Base-by-base conservation (phyloP, 2,329 filamentous ascomycete species). In the Huntiella omanensis region DNA sequence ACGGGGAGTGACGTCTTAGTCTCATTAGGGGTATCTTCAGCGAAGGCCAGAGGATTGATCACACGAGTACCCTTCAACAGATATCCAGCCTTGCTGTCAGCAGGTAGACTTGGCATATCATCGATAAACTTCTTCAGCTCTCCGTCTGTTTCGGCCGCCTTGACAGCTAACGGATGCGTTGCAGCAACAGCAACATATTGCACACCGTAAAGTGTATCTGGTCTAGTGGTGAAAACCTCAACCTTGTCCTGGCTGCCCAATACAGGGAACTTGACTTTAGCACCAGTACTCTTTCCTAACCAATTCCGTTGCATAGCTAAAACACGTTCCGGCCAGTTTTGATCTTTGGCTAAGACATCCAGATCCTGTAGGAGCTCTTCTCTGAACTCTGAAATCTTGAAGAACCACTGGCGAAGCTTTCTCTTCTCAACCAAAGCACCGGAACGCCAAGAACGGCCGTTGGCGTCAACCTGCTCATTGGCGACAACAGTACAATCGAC, bases 381-480 rank as follows among this genome's bases (percentile, higher is more conserved):
- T 51, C 82, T 76, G 56, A 83, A 91, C 42, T 74, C 72, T 3
- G 84, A 88, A 55, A 91, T 92, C 51, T 77, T 77, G 52, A 93
- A 74, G 59, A 92, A 93, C 86, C 86, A 94, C 60, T 94, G 86
- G 61, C 82, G 84, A 41, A 92, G 66, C 53, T 74, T 73, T 49
- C 75, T 67, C 62, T 86, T 82, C 61, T 91, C 80, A 13, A 92
- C 84, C 58, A 81, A 78, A 43, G 83, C 85, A 7, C 85, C 85
- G 1, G 83, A 91, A 48, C 85, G 74, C 86, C 86, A 94, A 2
- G 85, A 93, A 54, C 68, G 75, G 32, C 86, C 86, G 56, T 84
- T 80, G 43, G 80, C 71, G 58, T 92, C 83, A n/a, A 93, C 84
- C 62, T 94, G 86, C 61, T 94, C 86, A 58, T 94, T 94, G 8